These are phyloP conservation scores for Zygosaccharomyces lentus DNA, from an alignment of 805 yeast genomes.

Conservation along the genomic window DNA sequence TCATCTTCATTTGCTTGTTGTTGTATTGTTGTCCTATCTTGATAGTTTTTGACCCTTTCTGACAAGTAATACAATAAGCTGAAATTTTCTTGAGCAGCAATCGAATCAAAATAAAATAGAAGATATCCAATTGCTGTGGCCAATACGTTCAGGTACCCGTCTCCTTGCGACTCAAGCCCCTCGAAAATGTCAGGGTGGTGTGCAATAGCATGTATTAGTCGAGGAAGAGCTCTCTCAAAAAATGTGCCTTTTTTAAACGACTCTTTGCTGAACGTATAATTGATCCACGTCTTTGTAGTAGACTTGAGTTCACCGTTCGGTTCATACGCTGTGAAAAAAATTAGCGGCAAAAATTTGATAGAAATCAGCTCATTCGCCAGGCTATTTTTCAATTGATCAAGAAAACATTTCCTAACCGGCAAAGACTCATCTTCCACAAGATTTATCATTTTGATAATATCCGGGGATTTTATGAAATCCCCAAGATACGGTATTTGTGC, in stretches of 20 bases:
- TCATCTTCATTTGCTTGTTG: slow-evolving; percentile 22
- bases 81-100: slow-evolving; percentile 62
- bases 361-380: slow-evolving; percentile 53
- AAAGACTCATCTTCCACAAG: slow-evolving; percentile 64
- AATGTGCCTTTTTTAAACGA: slow-evolving; percentile 40
- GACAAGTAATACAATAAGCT: slow-evolving; percentile 72
- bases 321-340: slow-evolving; percentile 75
- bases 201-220: slow-evolving; percentile 65
- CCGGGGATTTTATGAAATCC: slow-evolving; percentile 46
- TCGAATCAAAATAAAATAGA: slow-evolving; percentile 52
- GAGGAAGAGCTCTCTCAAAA: slow-evolving; percentile 62
- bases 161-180: slow-evolving; percentile 38
- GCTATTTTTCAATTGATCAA: slow-evolving; percentile 46
- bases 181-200: slow-evolving; percentile 61
- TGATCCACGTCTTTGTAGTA: slow-evolving; percentile 65
- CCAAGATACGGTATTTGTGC: slow-evolving; percentile 53
- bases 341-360: slow-evolving; percentile 58
- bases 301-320: slow-evolving; percentile 50
- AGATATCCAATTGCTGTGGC: slow-evolving; percentile 57
- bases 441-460: slow-evolving; percentile 50
- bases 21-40: slow-evolving; percentile 46
- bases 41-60: slow-evolving; percentile 72
- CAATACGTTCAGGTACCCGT: slow-evolving; percentile 41
- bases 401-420: slow-evolving; percentile 51
- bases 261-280: slow-evolving; percentile 44